Percentiles rank a stretch among this genome's conserved stretches.
Evolutionary conservation across 1,284 basidiomycete species (phyloP).

Genomic region (Omphalotus olearius): DNA sequence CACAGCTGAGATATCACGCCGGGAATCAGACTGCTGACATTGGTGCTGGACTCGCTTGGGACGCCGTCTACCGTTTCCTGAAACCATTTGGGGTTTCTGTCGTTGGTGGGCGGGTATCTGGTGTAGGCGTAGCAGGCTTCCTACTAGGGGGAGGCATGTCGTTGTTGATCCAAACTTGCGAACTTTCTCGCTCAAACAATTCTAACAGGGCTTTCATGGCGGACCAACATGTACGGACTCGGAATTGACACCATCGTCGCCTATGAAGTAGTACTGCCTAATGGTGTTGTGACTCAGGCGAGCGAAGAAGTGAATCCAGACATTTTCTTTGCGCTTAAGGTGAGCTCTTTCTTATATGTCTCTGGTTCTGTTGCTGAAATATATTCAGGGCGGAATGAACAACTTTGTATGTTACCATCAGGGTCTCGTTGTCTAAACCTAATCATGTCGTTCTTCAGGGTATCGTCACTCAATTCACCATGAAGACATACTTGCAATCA

Average conservation of each 20-base stretch:
- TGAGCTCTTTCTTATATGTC: background rate
- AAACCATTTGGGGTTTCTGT: constrained; percentile 42
- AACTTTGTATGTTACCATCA: constrained; percentile 46
- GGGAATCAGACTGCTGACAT: background rate
- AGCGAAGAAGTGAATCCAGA: constrained; percentile 1
- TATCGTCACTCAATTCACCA: constrained; percentile 55
- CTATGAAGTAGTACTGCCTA: constrained; percentile 1
- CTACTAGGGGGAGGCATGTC: constrained; percentile 48
- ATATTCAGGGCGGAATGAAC: constrained; percentile 48
- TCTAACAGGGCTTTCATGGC: constrained; percentile 1
- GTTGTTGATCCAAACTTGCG: background rate
- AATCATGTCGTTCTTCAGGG: constrained; percentile 33
- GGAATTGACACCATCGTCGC: background rate
- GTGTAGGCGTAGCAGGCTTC: constrained; percentile 53
- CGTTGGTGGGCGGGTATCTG: constrained; percentile 46
- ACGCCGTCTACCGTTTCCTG: constrained; percentile 49
- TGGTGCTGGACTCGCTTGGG: constrained; percentile 32
- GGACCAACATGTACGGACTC: background rate
- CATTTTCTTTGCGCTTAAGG: background rate
- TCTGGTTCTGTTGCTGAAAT: background rate
- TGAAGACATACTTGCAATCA: constrained; percentile 49
- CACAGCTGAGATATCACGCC: background rate
- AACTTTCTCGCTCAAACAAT: background rate
- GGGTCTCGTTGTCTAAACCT: background rate
- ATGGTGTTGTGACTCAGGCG: background rate